phyloP scores from a whole-genome alignment of 2,329 filamentous ascomycete species.

The Ceratocystis ficicola region DNA sequence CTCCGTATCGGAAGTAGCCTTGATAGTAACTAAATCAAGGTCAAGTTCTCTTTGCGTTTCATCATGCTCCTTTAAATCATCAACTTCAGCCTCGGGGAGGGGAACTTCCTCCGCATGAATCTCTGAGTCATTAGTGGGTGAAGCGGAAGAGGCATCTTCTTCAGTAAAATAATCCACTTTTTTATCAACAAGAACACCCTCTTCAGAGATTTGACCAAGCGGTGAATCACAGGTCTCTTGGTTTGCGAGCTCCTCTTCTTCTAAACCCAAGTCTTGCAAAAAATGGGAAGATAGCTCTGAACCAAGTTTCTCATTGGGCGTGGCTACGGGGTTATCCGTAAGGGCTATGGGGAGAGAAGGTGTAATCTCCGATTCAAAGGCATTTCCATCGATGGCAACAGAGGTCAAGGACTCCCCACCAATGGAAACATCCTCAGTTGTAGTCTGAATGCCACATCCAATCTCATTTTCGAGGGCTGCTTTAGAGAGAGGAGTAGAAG shows the following conservation, averaged over 20 bases:
- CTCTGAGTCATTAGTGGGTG: background rate
- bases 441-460: too few relatives aligned
- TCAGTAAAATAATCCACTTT: background rate
- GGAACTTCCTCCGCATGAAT: background rate
- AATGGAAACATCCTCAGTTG: background rate
- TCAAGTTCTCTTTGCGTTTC: background rate
- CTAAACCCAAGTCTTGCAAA: background rate
- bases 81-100: background rate
- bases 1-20: background rate
- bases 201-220: background rate
- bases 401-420: background rate
- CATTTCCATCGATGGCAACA: background rate
- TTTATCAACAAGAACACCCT: background rate
- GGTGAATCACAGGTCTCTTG: too few relatives aligned
- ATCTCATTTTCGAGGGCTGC: background rate
- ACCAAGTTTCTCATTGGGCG: too few relatives aligned
- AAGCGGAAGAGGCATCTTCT: background rate
- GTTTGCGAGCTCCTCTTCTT: background rate
- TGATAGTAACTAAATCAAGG: background rate
- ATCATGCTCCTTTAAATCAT: background rate
- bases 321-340: background rate
- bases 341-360: background rate
- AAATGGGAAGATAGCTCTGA: too few relatives aligned
- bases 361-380: background rate
- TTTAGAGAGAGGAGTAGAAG: background rate